Base-by-base conservation (phyloP, 805 yeast species). In the Jamesozyma spencerorum region DNA sequence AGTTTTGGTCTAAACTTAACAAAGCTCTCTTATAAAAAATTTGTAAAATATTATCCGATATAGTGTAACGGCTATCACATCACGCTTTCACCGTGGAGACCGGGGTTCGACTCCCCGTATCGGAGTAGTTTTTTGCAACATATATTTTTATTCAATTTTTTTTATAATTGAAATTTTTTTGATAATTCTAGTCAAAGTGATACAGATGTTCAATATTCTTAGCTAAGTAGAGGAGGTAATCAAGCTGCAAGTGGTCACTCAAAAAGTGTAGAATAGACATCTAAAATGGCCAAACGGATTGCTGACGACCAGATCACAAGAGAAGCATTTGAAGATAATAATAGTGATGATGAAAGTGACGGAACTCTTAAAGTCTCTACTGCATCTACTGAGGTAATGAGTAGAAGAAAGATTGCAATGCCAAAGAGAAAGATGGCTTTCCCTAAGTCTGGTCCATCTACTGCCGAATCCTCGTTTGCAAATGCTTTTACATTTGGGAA, bases 331-430 rank as follows among this genome's bases (percentile, higher is more conserved):
- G 56, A 52, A 11, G 48, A 50, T 28, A 62, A 57, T 3, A 57
- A 56, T 5, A 65, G 62, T 29, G 65, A 68, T 30, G 71, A 66
- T 14, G 74, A 66, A 4, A 68, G 63, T 7, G 67, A 49, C 12
- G 47, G 44, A n/a, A 50, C 40, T 12, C 27, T 61, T 35, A 49
- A 53, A 5, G 46, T 55, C 29, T 86, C 90, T 0, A 55, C 47
- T 36, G 92, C 94, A 0, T 69, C 83, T 1, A 67, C 73, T 3
- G 77, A 70, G 4, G 78, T 75, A 5, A 60, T 86, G 72, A 74
- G 86, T 20, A 70, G 64, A 41, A 69, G 96, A 53, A 81, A 77
- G 64, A 82, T 85, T 42, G 72, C 84, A 20, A 68, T 72, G 53
- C 81, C 82, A 13, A 70, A 65, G 51, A 62, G 65, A 18, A 71